phyloP scores from a whole-genome alignment of 2,329 filamentous ascomycete genomes.

The Neoscytalidium dimidiatum region DNA sequence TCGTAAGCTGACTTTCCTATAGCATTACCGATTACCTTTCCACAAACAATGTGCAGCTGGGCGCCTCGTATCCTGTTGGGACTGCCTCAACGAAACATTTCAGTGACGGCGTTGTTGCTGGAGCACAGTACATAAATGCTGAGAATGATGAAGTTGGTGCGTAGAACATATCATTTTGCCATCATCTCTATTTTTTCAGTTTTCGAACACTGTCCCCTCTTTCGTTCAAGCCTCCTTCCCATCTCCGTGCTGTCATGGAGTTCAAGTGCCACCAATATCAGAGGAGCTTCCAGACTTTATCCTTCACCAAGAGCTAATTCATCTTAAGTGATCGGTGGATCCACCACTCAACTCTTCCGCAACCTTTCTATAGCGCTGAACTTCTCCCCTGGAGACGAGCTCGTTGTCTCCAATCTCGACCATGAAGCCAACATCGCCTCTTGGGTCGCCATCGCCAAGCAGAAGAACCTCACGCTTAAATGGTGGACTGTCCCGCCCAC shows the following conservation, averaged over 20 bases:
- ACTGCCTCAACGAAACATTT: conserved; percentile 62
- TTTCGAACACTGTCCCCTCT: too few species aligned
- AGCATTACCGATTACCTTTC: conserved; percentile 68
- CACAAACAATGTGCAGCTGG: conserved; percentile 73
- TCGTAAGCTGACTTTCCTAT: conserved; percentile 10
- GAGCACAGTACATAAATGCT: conserved; percentile 72
- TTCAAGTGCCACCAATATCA: too few species aligned
- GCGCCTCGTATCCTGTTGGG: conserved; percentile 66
- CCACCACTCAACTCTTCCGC: conserved; percentile 74
- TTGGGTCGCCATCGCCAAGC: conserved; percentile 69
- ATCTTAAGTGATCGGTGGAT: conserved; percentile 72
- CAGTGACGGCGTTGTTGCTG: conserved; percentile 61
- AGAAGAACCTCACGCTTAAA: conserved; percentile 62
- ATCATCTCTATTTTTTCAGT: too few species aligned
- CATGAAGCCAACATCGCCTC: conserved; percentile 77
- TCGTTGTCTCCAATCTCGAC: conserved; percentile 71
- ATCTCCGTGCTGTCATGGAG: too few species aligned
- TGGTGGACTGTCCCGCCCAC: conserved; percentile 61
- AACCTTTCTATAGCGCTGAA: conserved; percentile 56
- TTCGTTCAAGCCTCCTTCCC: too few species aligned
- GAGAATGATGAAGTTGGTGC: conserved; percentile 64
- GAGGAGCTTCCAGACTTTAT: too few species aligned
- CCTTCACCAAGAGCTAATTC: too few species aligned
- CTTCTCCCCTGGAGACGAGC: conserved; percentile 56
- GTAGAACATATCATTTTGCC: not conserved